Conservation (phyloP, 2,329 filamentous ascomycete genomes). For the Penicillium sclerotiorum region DNA sequence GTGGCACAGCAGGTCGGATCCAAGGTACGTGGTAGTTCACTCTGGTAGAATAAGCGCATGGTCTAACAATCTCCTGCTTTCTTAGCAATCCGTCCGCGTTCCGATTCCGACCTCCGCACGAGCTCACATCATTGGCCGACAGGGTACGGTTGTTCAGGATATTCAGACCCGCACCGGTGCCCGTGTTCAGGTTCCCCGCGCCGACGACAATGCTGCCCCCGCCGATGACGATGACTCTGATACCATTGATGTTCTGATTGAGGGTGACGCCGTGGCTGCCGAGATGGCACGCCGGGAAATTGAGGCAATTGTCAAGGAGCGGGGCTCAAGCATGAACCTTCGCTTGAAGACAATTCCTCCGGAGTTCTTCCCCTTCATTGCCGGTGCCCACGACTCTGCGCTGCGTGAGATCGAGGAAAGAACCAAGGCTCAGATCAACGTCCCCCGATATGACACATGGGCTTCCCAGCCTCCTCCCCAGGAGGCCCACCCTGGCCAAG, state of each 20-base stretch:
- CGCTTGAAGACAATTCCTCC: constrained; percentile 82
- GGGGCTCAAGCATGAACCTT: constrained; percentile 77
- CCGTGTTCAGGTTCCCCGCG: constrained; percentile 83
- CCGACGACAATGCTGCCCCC: constrained; percentile 64
- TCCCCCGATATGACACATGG: constrained; percentile 81
- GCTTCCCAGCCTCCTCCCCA: constrained; percentile 67
- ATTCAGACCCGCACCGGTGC: constrained; percentile 89
- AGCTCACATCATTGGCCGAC: constrained; percentile 89
- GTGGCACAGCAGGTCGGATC: constrained; percentile 84
- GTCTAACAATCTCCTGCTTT: background rate
- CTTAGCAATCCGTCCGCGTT: constrained; percentile 69
- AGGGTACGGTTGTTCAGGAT: constrained; percentile 84
- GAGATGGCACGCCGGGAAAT: constrained; percentile 83
- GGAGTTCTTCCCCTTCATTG: constrained; percentile 94
- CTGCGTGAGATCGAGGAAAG: constrained; percentile 70
- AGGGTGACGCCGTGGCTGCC: constrained; percentile 87
- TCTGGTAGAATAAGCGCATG: background rate
- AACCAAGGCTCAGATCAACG: constrained; percentile 76
- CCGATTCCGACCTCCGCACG: constrained; percentile 81
- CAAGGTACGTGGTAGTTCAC: constrained; percentile 62
- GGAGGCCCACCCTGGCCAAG: constrained; percentile 63
- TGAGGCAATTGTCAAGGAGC: constrained; percentile 82
- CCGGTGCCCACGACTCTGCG: constrained; percentile 72
- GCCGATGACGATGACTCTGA: constrained; percentile 77
- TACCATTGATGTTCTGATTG: constrained; percentile 81